Evolutionary conservation across 352 stramenopile genomes (phyloP).

Genomic region (Achlya hypogyna): DNA sequence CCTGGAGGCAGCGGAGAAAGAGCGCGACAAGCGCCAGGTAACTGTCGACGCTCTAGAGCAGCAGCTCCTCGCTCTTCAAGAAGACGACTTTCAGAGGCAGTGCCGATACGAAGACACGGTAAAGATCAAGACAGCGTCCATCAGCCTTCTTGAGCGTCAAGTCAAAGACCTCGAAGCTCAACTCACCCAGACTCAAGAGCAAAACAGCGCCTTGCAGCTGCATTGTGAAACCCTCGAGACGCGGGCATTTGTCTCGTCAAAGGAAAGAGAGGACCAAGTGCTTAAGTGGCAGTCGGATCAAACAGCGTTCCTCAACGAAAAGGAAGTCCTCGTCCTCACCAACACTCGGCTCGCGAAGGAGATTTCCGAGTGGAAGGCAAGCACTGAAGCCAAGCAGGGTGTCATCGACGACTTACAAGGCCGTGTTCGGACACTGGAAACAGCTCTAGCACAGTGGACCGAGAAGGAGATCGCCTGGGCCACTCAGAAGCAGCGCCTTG

Average conservation of each 20-base stretch:
- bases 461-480: neutral
- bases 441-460: neutral
- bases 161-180: neutral
- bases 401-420: neutral
- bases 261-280: neutral
- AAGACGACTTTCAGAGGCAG: constrained; percentile 1
- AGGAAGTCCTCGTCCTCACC: neutral
- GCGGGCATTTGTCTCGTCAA: neutral
- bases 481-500: neutral
- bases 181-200: neutral
- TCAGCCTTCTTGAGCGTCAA: neutral
- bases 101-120: neutral
- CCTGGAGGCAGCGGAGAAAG: neutral
- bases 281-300: neutral
- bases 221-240: neutral
- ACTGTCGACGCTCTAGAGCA: neutral
- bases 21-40: neutral
- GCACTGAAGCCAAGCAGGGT: neutral
- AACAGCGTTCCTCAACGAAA: neutral
- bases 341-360: neutral
- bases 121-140: neutral
- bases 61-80: neutral
- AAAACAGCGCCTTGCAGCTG: neutral
- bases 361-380: neutral
- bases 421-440: neutral